Evolutionary conservation across 768 basidiomycete species (phyloP), one percentile per base, ranked within the genome.

Genomic region (Mycena rebaudengoi): DNA sequence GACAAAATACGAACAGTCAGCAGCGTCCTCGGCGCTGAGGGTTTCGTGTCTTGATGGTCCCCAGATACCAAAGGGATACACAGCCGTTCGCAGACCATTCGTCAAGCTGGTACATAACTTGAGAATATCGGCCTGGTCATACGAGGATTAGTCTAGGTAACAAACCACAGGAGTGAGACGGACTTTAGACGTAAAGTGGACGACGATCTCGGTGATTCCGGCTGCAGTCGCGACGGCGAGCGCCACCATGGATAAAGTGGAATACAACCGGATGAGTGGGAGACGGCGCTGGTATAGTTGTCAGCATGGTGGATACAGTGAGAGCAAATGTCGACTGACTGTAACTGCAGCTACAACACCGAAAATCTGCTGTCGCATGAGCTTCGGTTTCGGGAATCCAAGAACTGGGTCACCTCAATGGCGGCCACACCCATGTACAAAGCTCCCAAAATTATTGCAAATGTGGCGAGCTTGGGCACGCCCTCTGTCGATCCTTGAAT

Each of bases 141-240:
- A 32, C 0, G 20, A 46, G 7, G 32, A n/a, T 54, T 6, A 14
- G 40, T 20, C 29, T n/a, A n/a, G n/a, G n/a, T n/a, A n/a, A n/a
- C n/a, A n/a, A n/a, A n/a, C n/a, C n/a, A n/a, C n/a, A n/a, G n/a
- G n/a, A 29, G 18, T 39, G 6, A 37, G 0, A 70, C 76, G 23
- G 40, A 86, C 91, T 85, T 92, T 93, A 78, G 82, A 82, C 0
- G 79, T 80, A 66, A 92, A 93, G 69, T 94, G 92, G 1, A 86
- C 78, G 8, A 94, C 73, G 10, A 86, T 77, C 28, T 86, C 82
- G 64, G 89, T 69, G 39, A 93, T 65, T 7, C 84, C 86, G 4
- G 84, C 75, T 0, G 76, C 90, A 7, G 83, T 67, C 23, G 89
- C 76, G 2, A 88, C 69, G 46, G 89, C 71, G 20, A 84, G 72